Evolutionary conservation across 176 grass and related monocot species (phyloP), one percentile per base, ranked within the genome.

Genomic region (Oryza brachyantha): DNA sequence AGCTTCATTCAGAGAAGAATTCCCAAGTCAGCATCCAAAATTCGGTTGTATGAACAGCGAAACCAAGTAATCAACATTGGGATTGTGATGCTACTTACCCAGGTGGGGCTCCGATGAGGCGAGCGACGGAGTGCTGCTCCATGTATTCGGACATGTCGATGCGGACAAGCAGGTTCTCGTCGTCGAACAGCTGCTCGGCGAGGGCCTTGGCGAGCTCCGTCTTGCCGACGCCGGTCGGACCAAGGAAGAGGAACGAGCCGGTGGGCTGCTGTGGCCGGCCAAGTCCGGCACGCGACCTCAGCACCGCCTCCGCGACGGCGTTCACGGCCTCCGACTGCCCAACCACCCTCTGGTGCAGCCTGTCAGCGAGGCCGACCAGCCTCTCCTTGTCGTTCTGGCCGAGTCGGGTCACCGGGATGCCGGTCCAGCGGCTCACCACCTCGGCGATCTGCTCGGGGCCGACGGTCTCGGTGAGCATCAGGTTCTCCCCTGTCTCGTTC

Each of bases 81-180:
- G 7, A 54, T 69, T 37, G 22, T 25, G 32, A 36, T 8, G 8
- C 1, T 19, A 25, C 80, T 77, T 81, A 98, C 92, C 95, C 95
- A 60, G 95, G 95, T 25, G 95, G 95, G 11, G 95, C 95, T 16
- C 95, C 95, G 34, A 97, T 97, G 1, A 97, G 80, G 1, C 95
- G 84, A 22, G 95, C 89, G 28, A 97, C 89, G 2, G 95, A 97
- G 70, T 97, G 92, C 82, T 97, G 95, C 77, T 97, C 95, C 95
- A 97, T 97, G 80, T 97, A 97, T 32, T 97, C 95, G 0, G 91
- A 92, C 95, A 97, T 97, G 80, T 97, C 95, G 2, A 97, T 89
- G 87, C 95, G 92, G 12, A 97, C 81, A 11, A 97, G 85, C 24
- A 97, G 85, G 58, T 97, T 97, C 83, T 97, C 95, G 35, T 97